Percentiles rank a stretch among this genome's conserved stretches.
These are phyloP conservation scores for Cokeromyces recurvatus DNA, from an alignment of 371 early-diverging fungal genomes.

Conservation along the genomic window DNA sequence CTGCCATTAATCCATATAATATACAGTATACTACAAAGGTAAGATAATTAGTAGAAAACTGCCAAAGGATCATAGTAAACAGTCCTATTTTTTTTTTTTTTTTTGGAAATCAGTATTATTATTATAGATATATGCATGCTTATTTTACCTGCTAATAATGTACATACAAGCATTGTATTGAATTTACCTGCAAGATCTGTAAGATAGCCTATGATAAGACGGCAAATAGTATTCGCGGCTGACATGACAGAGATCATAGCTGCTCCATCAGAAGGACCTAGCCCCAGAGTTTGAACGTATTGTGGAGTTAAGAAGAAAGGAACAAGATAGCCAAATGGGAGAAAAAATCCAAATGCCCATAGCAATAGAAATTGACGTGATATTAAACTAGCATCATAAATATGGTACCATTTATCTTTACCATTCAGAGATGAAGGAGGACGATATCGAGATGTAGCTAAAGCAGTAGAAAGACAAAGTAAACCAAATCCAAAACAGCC, in stretches of 20 bases:
- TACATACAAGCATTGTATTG: slow-evolving; percentile 46
- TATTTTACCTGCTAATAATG: slow-evolving; percentile 37
- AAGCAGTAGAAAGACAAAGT: slow-evolving; percentile 30
- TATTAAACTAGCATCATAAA: slow-evolving; percentile 18
- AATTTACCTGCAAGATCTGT: slow-evolving; percentile 41
- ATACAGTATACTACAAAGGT: slow-evolving; percentile 22
- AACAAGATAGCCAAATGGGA: slow-evolving; percentile 29
- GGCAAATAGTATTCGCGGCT: slow-evolving; percentile 42
- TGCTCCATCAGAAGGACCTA: slow-evolving; percentile 15
- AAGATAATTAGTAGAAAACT: slow-evolving; percentile 48
- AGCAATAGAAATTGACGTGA: slow-evolving; percentile 13
- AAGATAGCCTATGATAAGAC: slow-evolving; percentile 32
- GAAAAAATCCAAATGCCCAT: slow-evolving; percentile 22
- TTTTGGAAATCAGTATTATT: too few relatives aligned
- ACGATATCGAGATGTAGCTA: slow-evolving; percentile 29
- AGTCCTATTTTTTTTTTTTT: slow-evolving; percentile 15
- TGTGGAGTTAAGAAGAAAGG: slow-evolving; percentile 34
- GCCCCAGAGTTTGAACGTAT: slow-evolving; percentile 30
- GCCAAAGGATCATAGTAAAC: slow-evolving; percentile 61
- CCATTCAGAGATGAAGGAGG: slow-evolving; percentile 13
- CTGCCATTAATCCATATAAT: slow-evolving; percentile 52
- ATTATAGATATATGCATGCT: background rate
- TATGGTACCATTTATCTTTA: slow-evolving; percentile 16
- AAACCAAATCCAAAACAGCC: slow-evolving; percentile 34
- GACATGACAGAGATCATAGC: slow-evolving; percentile 31